Percentiles rank a stretch among this genome's conserved stretches.
These are phyloP conservation scores for Posidonia australis DNA, from an alignment of 106 monocot species.

Conservation along the genomic window DNA sequence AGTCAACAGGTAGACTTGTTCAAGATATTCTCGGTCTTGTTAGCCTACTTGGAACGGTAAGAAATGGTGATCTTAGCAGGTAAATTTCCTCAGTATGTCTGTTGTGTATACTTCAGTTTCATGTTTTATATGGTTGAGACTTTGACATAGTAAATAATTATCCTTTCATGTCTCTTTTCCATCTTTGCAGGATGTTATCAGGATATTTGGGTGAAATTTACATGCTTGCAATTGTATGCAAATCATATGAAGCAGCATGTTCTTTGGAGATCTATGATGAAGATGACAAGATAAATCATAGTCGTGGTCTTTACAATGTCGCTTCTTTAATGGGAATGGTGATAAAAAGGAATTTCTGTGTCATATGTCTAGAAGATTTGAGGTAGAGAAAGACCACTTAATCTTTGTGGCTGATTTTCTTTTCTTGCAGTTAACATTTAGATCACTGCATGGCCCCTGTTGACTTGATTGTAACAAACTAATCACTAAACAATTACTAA, in stretches of 20 bases:
- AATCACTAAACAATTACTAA: too few species aligned
- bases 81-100: slow-evolving; percentile 5
- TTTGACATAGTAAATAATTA: too few species aligned
- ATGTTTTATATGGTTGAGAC: too few species aligned
- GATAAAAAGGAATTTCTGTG: slow-evolving; percentile 49
- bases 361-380: slow-evolving; percentile 64
- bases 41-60: too few species aligned
- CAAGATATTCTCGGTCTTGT: too few species aligned
- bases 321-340: slow-evolving; percentile 41
- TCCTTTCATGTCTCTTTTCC: neutral
- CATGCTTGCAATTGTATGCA: slow-evolving; percentile 83
- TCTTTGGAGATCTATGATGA: slow-evolving; percentile 55
- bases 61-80: slow-evolving; percentile 74
- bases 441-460: too few species aligned
- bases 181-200: slow-evolving; percentile 56
- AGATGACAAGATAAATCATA: slow-evolving; percentile 46
- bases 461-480: too few species aligned
- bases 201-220: slow-evolving; percentile 62
- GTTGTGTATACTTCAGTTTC: neutral
- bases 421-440: too few species aligned
- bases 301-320: slow-evolving; percentile 57
- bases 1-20: too few species aligned
- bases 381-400: too few species aligned
- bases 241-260: slow-evolving; percentile 54
- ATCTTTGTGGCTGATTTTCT: too few species aligned